A percentile compares a stretch with the other conserved stretches of the same genome.
Conservation (phyloP, 176 grass and related monocot species). For the Cenchrus americanus region DNA sequence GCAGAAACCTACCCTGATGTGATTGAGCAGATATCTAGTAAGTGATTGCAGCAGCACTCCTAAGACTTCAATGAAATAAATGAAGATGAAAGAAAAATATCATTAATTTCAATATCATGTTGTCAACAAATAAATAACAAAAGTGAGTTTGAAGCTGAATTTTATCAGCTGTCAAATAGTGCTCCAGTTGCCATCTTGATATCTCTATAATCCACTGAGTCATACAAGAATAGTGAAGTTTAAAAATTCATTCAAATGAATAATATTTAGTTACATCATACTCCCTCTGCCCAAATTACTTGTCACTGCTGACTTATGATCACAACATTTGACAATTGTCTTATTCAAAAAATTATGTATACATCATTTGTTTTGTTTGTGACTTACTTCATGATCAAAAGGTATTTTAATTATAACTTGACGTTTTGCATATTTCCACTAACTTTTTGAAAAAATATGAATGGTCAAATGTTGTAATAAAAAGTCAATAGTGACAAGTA, state of each 20-base stretch:
- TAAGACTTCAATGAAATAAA: slow-evolving; percentile 36
- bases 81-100: slow-evolving; percentile 28
- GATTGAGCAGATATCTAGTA: slow-evolving; percentile 36
- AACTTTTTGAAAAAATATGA: background rate
- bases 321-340: no score
- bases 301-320: no score
- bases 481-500: no score
- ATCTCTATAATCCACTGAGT: slow-evolving; percentile 4
- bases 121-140: slow-evolving; percentile 35
- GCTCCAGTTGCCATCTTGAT: slow-evolving; percentile 5
- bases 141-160: slow-evolving; percentile 4
- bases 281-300: no score
- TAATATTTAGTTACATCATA: slow-evolving; percentile 16
- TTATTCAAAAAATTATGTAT: no score
- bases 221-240: slow-evolving; percentile 29
- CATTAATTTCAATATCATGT: slow-evolving; percentile 32
- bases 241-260: slow-evolving; percentile 25
- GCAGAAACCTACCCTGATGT: slow-evolving; percentile 91
- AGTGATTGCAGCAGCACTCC: slow-evolving; percentile 24
- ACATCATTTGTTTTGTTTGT: no score
- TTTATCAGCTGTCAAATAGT: slow-evolving; percentile 22
- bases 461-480: background rate
- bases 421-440: no score
- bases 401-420: no score
- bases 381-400: no score